These are phyloP conservation scores for Tylopilus cervinicoccineus DNA, from an alignment of 768 basidiomycete species.

Conservation along the genomic window DNA sequence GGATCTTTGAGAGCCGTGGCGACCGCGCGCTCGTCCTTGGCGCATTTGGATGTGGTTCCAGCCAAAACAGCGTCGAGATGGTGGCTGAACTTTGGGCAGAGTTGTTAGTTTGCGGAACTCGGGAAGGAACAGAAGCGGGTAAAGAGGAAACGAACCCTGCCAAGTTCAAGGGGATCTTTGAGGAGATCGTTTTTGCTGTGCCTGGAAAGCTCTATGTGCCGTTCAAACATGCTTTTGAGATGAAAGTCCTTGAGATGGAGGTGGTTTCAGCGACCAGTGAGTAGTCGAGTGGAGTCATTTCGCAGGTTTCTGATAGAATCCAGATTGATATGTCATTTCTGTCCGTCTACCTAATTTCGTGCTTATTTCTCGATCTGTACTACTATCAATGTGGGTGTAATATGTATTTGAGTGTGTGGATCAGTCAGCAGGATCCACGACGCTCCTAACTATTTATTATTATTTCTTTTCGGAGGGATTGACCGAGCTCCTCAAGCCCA, in stretches of 20 bases:
- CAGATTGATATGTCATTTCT: neutral
- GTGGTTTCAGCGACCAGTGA: slow-evolving; percentile 28
- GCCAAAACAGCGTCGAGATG: slow-evolving; percentile 38
- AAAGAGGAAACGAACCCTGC: slow-evolving; percentile 22
- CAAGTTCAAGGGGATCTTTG: slow-evolving; percentile 39
- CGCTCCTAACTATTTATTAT: neutral
- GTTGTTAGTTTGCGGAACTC: slow-evolving; percentile 35
- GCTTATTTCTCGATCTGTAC: neutral
- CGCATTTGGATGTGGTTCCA: slow-evolving; percentile 43
- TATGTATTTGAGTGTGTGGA: too few relatives aligned
- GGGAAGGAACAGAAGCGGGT: slow-evolving; percentile 18
- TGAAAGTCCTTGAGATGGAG: slow-evolving; percentile 36
- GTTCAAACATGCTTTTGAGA: slow-evolving; percentile 40
- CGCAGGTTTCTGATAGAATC: neutral
- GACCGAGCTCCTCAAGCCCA: neutral
- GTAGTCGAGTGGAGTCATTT: slow-evolving; percentile 4
- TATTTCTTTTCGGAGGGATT: neutral
- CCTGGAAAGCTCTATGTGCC: slow-evolving; percentile 33
- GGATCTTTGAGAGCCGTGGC: slow-evolving; percentile 40
- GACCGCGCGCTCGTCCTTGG: slow-evolving; percentile 40
- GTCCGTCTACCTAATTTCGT: neutral
- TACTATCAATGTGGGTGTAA: too few relatives aligned
- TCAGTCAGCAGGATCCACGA: neutral
- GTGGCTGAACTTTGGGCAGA: slow-evolving; percentile 46
- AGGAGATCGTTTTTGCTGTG: slow-evolving; percentile 41